Evolutionary conservation across 768 basidiomycete species (phyloP), one percentile per base, ranked within the genome.

Genomic region (Suillus discolor): DNA sequence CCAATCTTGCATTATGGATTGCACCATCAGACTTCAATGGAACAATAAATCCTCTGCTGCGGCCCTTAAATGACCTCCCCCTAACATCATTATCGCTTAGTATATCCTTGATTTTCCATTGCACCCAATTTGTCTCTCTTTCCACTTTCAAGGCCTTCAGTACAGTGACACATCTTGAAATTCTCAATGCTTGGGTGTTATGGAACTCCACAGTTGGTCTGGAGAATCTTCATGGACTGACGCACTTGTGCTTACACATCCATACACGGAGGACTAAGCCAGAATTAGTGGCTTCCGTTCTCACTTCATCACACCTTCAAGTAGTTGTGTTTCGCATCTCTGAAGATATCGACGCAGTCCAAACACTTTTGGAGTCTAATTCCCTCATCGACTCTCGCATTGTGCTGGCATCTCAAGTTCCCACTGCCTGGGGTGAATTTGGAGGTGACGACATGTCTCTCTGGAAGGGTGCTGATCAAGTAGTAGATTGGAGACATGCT

Each of bases 181-280:
- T 47, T 47, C 45, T 47, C 45, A 47, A 47, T 12, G n/a, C 1
- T 2, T 47, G 20, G n/a, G 45, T 47, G 2, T 4, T 47, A n/a
- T 47, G 45, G 45, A 47, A n/a, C 45, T 47, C 45, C 1, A 47
- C 45, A 0, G 20, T 47, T 47, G 20, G 45, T 47, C 45, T 47
- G 45, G 45, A 47, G 45, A 12, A 47, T n/a, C 45, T 47, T 47
- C 0, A 47, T n/a, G n/a, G 44, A 45, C 3, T 45, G 44, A 45
- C 20, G 20, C 44, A 45, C 44, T 45, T 45, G 44, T 45, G 44
- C 4, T 6, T 45, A 20, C 44, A 45, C n/a, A n/a, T 45, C 38
- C 38, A 39, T 39, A 39, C 38, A 4, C 38, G 12, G 62, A 62
- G 1, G 59, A 62, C 25, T 63, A 77, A 61, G 79, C 78, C 15